Evolutionary conservation across 2,329 filamentous ascomycete genomes (phyloP).

Genomic region (Allantophomopsis lycopodina): DNA sequence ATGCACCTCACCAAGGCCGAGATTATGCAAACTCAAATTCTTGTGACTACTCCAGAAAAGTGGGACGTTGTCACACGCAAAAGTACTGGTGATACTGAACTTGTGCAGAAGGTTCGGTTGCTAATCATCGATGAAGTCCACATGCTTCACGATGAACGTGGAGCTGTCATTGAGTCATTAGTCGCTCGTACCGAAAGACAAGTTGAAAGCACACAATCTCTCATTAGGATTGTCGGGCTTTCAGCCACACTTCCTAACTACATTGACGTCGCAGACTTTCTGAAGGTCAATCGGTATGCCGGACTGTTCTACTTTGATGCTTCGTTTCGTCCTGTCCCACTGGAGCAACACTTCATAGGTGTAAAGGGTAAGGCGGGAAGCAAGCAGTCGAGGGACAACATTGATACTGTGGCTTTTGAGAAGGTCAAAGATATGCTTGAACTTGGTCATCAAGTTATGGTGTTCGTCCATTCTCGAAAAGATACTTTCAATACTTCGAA

Average conservation of each 20-base stretch:
- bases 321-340: conserved; percentile 87
- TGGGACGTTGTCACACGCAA: conserved; percentile 98
- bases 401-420: conserved; percentile 79
- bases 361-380: conserved; percentile 82
- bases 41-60: conserved; percentile 97
- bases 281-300: conserved; percentile 86
- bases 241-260: conserved; percentile 96
- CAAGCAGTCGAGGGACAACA: conserved; percentile 73
- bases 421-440: conserved; percentile 92
- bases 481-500: conserved; percentile 85
- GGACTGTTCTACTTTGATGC: conserved; percentile 95
- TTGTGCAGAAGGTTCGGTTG: conserved; percentile 92
- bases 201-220: conserved; percentile 92
- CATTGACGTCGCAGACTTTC: conserved; percentile 89
- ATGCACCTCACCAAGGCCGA: conserved; percentile 98
- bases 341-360: conserved; percentile 95
- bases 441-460: conserved; percentile 93
- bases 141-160: conserved; percentile 97
- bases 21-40: conserved; percentile 91
- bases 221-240: conserved; percentile 91
- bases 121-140: conserved; percentile 98
- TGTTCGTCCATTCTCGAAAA: conserved; percentile 94
- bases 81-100: conserved; percentile 90
- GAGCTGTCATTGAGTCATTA: conserved; percentile 88
- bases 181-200: conserved; percentile 91